A percentile compares a stretch with the other conserved stretches of the same genome.
Conservation (phyloP, 2,329 filamentous ascomycete species). For the Graphium sp. region DNA sequence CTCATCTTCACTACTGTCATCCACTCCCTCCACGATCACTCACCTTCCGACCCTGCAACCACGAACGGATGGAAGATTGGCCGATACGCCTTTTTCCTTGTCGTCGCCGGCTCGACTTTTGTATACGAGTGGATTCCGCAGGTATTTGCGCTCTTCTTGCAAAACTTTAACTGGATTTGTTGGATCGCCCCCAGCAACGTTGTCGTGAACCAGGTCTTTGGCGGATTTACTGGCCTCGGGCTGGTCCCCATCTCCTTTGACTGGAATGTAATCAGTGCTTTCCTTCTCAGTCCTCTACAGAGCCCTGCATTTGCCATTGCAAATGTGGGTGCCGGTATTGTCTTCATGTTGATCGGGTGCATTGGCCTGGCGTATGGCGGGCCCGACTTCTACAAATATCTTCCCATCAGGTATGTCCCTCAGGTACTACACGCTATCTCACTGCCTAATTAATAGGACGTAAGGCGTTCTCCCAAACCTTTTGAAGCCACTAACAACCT, state of each 20-base stretch:
- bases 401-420: constrained; percentile 45
- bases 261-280: constrained; percentile 29
- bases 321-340: constrained; percentile 33
- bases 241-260: constrained; percentile 45
- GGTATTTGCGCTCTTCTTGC: constrained; percentile 28
- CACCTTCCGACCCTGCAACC: constrained; percentile 26
- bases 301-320: constrained; percentile 38
- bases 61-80: constrained; percentile 45
- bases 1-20: constrained; percentile 36
- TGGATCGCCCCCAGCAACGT: constrained; percentile 44
- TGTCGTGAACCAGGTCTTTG: constrained; percentile 46
- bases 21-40: constrained; percentile 27
- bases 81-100: constrained; percentile 47
- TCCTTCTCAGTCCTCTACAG: constrained; percentile 28
- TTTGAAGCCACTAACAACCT: too few species aligned
- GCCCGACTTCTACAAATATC: constrained; percentile 38
- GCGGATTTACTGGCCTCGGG: constrained; percentile 38
- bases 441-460: too few species aligned
- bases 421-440: constrained; percentile 40
- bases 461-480: too few species aligned
- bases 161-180: constrained; percentile 42
- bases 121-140: constrained; percentile 37
- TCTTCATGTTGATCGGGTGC: constrained; percentile 40
- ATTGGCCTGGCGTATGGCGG: constrained; percentile 42
- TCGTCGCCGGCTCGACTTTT: constrained; percentile 31